Evolutionary conservation across 805 yeast species (phyloP).

Genomic region (Candida golubevii): DNA sequence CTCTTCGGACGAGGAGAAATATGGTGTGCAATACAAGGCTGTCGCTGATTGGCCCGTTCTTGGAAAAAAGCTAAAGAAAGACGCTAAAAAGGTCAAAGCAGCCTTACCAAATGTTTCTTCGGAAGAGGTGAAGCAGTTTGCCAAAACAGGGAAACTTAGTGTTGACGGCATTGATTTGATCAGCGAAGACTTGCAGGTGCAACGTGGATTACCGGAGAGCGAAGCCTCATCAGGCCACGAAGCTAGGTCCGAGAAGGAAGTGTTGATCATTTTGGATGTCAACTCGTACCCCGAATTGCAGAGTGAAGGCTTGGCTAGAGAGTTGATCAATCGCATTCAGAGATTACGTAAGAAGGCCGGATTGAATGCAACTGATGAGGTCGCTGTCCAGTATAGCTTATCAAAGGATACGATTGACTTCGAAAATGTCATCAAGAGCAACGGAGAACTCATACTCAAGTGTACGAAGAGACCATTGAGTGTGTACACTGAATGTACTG

Average conservation of each 20-base stretch:
- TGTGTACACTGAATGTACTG: slow-evolving; percentile 40
- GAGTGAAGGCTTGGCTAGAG: slow-evolving; percentile 95
- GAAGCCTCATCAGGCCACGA: slow-evolving; percentile 69
- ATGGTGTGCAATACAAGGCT: slow-evolving; percentile 88
- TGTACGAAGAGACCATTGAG: slow-evolving; percentile 65
- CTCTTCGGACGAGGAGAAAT: slow-evolving; percentile 85
- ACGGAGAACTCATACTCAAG: slow-evolving; percentile 68
- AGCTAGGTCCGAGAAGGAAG: slow-evolving; percentile 83
- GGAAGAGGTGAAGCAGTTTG: slow-evolving; percentile 72
- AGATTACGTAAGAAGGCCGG: slow-evolving; percentile 96
- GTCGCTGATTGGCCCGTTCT: slow-evolving; percentile 99
- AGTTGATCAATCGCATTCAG: slow-evolving; percentile 93
- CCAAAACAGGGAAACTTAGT: slow-evolving; percentile 65
- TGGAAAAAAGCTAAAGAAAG: slow-evolving; percentile 95
- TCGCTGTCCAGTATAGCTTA: slow-evolving; percentile 74
- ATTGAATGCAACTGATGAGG: slow-evolving; percentile 91
- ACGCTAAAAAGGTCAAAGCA: slow-evolving; percentile 89
- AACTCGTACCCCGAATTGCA: slow-evolving; percentile 82
- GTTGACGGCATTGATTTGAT: slow-evolving; percentile 89
- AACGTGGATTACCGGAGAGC: slow-evolving; percentile 79
- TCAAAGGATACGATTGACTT: slow-evolving; percentile 63
- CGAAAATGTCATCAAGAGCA: slow-evolving; percentile 55
- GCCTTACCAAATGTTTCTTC: slow-evolving; percentile 83
- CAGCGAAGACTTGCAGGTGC: slow-evolving; percentile 83
- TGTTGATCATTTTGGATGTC: slow-evolving; percentile 83